Evolutionary conservation across 345 rosid species (phyloP).

Genomic region (Ceriops zippeliana): DNA sequence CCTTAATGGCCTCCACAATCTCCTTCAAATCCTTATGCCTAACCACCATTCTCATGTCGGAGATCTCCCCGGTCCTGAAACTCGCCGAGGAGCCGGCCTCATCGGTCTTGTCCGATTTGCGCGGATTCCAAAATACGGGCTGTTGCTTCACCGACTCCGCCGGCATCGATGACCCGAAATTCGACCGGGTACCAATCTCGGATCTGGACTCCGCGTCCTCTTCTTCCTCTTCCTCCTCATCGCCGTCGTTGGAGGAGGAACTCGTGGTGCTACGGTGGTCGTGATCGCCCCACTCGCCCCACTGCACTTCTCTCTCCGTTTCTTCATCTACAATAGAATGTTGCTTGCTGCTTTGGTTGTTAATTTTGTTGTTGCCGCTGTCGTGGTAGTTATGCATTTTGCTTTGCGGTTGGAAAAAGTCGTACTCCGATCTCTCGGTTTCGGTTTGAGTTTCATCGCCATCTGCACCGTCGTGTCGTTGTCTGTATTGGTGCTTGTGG

Average conservation of each 20-base stretch:
- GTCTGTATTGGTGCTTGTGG: constrained; percentile 14
- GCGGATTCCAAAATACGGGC: constrained; percentile 6
- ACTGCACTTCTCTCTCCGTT: constrained; percentile 86
- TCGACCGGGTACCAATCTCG: constrained; percentile 60
- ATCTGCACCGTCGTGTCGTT: constrained; percentile 2
- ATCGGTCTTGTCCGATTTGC: constrained; percentile 39
- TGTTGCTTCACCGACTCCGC: constrained; percentile 22
- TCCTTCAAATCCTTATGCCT: constrained; percentile 92
- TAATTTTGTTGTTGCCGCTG: neutral
- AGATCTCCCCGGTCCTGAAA: constrained; percentile 49
- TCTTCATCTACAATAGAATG: constrained; percentile 37
- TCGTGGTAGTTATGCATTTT: no score
- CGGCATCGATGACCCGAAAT: constrained; percentile 50
- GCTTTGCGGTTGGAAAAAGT: constrained; percentile 29
- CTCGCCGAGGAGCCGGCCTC: constrained; percentile 53
- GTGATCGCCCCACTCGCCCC: constrained; percentile 88
- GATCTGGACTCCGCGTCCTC: constrained; percentile 60
- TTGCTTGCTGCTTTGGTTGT: constrained; percentile 11
- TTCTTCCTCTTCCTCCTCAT: constrained; percentile 35
- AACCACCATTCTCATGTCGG: constrained; percentile 72
- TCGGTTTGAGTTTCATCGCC: constrained; percentile 29
- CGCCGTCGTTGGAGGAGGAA: constrained; percentile 40
- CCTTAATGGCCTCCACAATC: constrained; percentile 76
- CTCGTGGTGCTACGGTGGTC: constrained; percentile 55
- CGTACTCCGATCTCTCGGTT: constrained; percentile 70